Conservation (phyloP, 1,139 yeast species). For the Geotrichum carabidarum region DNA sequence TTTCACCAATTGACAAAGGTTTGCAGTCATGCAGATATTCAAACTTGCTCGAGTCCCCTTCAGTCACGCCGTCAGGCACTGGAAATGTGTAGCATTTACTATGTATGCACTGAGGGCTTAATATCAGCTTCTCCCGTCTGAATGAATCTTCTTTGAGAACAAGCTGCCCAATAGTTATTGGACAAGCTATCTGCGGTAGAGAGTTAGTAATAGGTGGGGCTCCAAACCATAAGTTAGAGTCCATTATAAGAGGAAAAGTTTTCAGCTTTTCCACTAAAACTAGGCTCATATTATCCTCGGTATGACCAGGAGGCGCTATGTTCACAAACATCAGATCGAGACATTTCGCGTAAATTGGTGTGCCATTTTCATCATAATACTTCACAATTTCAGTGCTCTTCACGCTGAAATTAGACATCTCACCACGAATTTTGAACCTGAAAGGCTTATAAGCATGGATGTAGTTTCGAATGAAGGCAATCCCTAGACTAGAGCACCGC, state of each 20-base stretch:
- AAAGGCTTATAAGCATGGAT: too few relatives aligned
- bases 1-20: not conserved
- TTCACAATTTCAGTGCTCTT: too few relatives aligned
- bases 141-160: not conserved
- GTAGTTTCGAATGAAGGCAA: too few relatives aligned
- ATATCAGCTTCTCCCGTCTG: not conserved
- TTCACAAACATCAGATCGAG: too few relatives aligned
- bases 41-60: not conserved
- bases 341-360: too few relatives aligned
- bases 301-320: too few relatives aligned
- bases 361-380: too few relatives aligned
- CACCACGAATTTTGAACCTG: too few relatives aligned
- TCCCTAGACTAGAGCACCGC: too few relatives aligned
- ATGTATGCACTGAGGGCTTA: not conserved
- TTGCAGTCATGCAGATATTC: not conserved
- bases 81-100: not conserved
- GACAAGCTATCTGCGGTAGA: not conserved
- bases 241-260: not conserved
- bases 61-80: not conserved
- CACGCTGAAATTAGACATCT: too few relatives aligned
- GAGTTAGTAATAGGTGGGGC: not conserved
- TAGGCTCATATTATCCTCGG: too few relatives aligned
- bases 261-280: not conserved
- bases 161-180: not conserved
- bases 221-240: not conserved